phyloP scores from a whole-genome alignment of 257 asterid species.

The Voacanga thouarsii region DNA sequence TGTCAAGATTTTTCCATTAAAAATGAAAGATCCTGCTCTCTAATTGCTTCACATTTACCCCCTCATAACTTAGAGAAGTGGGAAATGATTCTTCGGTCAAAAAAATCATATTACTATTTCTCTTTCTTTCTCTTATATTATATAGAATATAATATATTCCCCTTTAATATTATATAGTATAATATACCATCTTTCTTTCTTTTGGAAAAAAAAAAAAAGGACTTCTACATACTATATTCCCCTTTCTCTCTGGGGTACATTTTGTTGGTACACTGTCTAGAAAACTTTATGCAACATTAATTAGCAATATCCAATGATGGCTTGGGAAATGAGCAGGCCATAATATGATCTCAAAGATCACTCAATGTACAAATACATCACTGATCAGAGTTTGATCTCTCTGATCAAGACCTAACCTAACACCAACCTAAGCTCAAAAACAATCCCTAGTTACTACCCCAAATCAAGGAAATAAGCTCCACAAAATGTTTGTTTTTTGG shows the following conservation, averaged over 20 bases:
- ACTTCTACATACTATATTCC: neutral
- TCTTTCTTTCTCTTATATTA: neutral
- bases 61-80: neutral
- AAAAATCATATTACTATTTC: neutral
- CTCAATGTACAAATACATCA: conserved; percentile 5
- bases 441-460: conserved; percentile 38
- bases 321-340: conserved; percentile 16
- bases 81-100: neutral
- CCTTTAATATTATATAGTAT: neutral
- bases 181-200: neutral
- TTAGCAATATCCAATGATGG: conserved; percentile 13
- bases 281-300: neutral
- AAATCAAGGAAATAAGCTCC: conserved; percentile 64
- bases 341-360: neutral
- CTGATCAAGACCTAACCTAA: neutral
- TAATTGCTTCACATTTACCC: neutral
- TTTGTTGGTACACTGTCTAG: neutral
- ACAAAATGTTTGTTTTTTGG: conserved; percentile 38
- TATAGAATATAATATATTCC: neutral
- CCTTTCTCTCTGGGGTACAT: neutral
- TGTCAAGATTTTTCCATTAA: neutral
- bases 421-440: neutral
- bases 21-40: neutral
- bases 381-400: neutral
- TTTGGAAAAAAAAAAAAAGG: neutral